Evolutionary conservation across 768 basidiomycete genomes (phyloP), one percentile per base, ranked within the genome.

Genomic region (Scleroderma citrinum): DNA sequence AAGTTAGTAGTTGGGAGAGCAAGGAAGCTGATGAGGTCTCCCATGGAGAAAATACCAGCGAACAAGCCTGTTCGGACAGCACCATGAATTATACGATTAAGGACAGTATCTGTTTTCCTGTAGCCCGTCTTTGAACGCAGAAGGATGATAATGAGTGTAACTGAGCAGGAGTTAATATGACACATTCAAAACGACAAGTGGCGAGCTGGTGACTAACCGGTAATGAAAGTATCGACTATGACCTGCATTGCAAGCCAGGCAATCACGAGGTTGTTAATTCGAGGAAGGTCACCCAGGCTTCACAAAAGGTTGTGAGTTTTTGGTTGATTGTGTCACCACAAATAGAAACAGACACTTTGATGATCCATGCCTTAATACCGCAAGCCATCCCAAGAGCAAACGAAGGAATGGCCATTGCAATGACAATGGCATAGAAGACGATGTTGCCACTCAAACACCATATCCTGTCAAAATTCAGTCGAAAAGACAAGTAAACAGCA

Each of bases 1-100:
- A 69, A 39, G 31, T 63, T 68, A 3, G 69, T 66, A 10, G 50
- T 53, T 1, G 63, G 63, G 13, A 59, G 51, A 19, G 48, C 40
- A 6, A 62, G 11, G 52, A 69, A 70, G 0, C 65, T 55, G 30
- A 78, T 70, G 23, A 81, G 57, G 57, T 80, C 77, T 2, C 69
- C 75, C 31, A 78, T 53, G 10, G 79, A 76, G 43, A 81, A 78
- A 1, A 77, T 62, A 0, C 74, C 72, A 12, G 72, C 75, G 49
- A 80, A 78, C 5, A 76, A 52, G 35, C 79, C 78, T 3, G 79
- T 80, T 52, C 78, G 77, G 29, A 80, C 60, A 10, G 78, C 76
- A 23, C 77, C 77, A 46, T 76, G 74, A 51, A 80, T 78, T 3
- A 80, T 65, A 30, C 75, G 72, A 49, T 76, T 76, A 55, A 79